Evolutionary conservation across 2,329 filamentous ascomycete genomes (phyloP).

Genomic region (Aureobasidium leucospermi): DNA sequence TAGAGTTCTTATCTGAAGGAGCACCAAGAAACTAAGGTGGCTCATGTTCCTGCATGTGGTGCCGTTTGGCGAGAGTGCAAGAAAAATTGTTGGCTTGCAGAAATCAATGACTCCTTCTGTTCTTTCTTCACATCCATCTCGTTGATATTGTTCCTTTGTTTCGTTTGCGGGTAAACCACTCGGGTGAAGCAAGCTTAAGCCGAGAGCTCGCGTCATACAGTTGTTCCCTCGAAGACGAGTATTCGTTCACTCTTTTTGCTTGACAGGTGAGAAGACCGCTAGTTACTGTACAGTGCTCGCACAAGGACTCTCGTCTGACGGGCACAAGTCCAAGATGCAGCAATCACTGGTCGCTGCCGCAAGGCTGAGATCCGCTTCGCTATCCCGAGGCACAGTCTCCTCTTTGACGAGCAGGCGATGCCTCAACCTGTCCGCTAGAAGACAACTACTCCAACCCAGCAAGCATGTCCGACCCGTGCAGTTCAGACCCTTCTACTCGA

Average conservation of each 20-base stretch:
- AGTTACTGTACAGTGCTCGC: background rate
- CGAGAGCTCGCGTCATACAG: constrained; percentile 2
- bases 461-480: constrained; percentile 3
- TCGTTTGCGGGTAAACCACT: background rate
- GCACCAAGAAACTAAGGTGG: constrained; percentile 9
- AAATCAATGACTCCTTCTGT: background rate
- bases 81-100: background rate
- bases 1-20: constrained; percentile 9
- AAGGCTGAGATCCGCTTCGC: constrained; percentile 6
- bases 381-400: background rate
- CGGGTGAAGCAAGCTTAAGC: constrained; percentile 4
- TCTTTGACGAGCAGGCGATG: constrained; percentile 4
- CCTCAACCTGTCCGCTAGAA: constrained; percentile 7
- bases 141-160: background rate
- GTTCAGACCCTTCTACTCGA: constrained; percentile 15
- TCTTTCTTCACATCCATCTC: background rate
- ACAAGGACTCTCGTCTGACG: background rate
- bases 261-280: background rate
- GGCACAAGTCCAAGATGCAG: background rate
- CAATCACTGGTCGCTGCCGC: constrained; percentile 9
- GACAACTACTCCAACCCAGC: background rate
- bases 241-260: background rate
- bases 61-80: background rate
- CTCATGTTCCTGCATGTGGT: constrained; percentile 8
- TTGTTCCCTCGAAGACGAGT: background rate